Evolutionary conservation across 805 yeast species (phyloP), one percentile per base, ranked within the genome.

Genomic region (Kuraishia hungarica): DNA sequence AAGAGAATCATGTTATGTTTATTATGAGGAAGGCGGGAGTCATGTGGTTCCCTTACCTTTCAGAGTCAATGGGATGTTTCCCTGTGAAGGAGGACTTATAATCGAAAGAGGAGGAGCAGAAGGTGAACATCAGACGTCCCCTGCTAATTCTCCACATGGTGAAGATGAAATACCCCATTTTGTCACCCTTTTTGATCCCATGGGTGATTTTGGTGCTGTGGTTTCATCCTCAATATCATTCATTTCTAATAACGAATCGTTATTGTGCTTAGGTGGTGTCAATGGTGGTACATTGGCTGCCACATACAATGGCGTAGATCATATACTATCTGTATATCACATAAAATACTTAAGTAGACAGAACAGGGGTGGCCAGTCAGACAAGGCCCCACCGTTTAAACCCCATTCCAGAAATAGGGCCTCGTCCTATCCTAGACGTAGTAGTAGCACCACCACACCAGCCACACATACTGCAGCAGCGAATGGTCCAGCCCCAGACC

Each of bases 41-140:
- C 80, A 80, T 56, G 75, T 79, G 1, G 78, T 84, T 11, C 83
- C 82, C 60, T 80, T 91, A 58, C 96, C 97, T 0, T 88, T 90
- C 59, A 71, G 72, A 6, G 76, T 88, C 24, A 75, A 72, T 43
- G 73, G 73, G 26, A 92, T 86, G 1, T 78, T 86, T 57, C 78
- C 86, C 11, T 86, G 83, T 62, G 82, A 81, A 23, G 76, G 80
- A 48, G 97, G 97, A 0, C 63, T 89, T 2, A 69, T 91, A 0
- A 62, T 88, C 22, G 88, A 87, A 61, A 72, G 77, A 75, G 52
- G 24, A 24, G 50, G 47, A 2, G 28, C 28, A 17, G 48, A 15
- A 13, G n/a, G n/a, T n/a, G n/a, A n/a, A n/a, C n/a, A n/a, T n/a
- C n/a, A n/a, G n/a, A n/a, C n/a, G n/a, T n/a, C n/a, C n/a, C n/a